A percentile compares a stretch with the other conserved stretches of the same genome.
These are phyloP conservation scores for Pichia cephalocereana DNA, from an alignment of 805 yeast species.

Conservation along the genomic window DNA sequence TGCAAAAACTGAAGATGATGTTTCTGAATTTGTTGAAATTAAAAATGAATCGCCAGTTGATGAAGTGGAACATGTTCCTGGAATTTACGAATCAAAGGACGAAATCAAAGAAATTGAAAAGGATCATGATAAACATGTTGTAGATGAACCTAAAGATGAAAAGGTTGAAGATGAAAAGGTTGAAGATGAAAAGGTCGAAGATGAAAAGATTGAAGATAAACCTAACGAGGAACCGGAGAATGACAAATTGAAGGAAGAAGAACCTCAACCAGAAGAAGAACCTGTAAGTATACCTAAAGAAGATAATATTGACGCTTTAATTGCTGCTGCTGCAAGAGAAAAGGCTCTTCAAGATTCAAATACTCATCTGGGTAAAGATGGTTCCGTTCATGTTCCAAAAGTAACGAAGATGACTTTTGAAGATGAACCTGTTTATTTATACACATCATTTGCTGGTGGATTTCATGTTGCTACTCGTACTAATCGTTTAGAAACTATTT, in stretches of 20 bases:
- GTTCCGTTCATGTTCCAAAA: slow-evolving; percentile 27
- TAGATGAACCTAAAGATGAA: no score
- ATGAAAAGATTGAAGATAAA: background rate
- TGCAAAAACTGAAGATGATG: no score
- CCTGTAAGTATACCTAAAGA: slow-evolving; percentile 6
- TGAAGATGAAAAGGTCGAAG: background rate
- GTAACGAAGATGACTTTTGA: slow-evolving; percentile 28
- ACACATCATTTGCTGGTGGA: slow-evolving; percentile 84
- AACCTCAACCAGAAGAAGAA: background rate
- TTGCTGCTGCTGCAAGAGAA: slow-evolving; percentile 23
- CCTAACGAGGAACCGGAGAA: background rate
- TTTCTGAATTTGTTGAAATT: no score
- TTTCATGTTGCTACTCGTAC: slow-evolving; percentile 72
- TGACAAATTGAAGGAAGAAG: no score
- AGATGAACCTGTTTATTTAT: slow-evolving; percentile 61
- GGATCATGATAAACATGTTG: no score
- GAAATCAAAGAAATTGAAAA: no score
- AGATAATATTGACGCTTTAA: slow-evolving; percentile 18
- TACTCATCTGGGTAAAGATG: slow-evolving; percentile 6
- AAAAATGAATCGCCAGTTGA: no score
- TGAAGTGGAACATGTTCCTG: no score
- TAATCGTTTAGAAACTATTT: slow-evolving; percentile 62
- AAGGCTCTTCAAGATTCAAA: slow-evolving; percentile 9
- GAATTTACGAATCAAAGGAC: no score
- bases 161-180: no score